These are phyloP conservation scores for Aspergillus felis DNA, from an alignment of 2,329 filamentous ascomycete genomes.

Conservation along the genomic window DNA sequence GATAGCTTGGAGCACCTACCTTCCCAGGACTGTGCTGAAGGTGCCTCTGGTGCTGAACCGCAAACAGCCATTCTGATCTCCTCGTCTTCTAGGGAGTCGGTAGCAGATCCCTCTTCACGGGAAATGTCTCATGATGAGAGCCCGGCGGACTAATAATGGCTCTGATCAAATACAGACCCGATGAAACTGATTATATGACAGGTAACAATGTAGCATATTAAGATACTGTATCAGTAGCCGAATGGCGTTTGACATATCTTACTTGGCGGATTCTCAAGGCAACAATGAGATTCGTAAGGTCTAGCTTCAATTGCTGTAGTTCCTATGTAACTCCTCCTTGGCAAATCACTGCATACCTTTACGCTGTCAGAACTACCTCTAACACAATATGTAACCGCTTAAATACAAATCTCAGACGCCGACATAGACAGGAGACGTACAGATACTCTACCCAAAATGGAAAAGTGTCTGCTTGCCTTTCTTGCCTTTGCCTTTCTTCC, in stretches of 20 bases:
- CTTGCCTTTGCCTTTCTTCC: conserved; percentile 36
- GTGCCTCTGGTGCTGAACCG: not conserved
- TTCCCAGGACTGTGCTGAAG: not conserved
- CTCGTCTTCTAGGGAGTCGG: not conserved
- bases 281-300: not conserved
- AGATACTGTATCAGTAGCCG: not conserved
- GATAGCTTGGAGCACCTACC: not conserved
- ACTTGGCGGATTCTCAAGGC: not conserved
- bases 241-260: not conserved
- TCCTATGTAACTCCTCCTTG: not conserved
- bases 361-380: not conserved
- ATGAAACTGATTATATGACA: not conserved
- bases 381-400: conserved; percentile 4
- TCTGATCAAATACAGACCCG: not conserved
- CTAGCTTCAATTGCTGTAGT: not conserved
- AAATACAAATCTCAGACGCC: conserved; percentile 3
- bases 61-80: not conserved
- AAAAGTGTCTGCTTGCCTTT: conserved; percentile 41
- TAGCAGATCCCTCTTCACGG: not conserved
- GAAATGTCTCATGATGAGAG: not conserved
- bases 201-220: not conserved
- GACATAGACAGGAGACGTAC: no score
- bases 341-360: not conserved
- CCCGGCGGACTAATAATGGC: not conserved
- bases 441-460: conserved; percentile 30